phyloP scores from a whole-genome alignment of 2,329 filamentous ascomycete species.

The Diaporthe citri region DNA sequence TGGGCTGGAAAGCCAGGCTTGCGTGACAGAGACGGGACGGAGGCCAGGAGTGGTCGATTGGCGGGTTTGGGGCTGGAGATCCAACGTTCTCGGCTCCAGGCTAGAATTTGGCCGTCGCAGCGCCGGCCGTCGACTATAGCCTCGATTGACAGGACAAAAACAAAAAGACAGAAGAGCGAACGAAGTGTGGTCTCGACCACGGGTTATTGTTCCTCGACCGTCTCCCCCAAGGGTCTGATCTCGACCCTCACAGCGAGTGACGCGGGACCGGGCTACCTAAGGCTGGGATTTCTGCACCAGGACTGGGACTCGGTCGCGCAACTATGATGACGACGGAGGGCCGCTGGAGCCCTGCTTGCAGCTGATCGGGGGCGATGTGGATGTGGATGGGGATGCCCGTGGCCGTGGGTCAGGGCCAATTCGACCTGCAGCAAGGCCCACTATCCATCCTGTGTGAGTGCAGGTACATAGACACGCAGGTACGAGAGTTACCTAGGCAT shows the following conservation, averaged over 20 bases:
- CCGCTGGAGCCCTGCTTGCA: constrained; percentile 15
- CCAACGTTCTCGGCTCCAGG: constrained; percentile 28
- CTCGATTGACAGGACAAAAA: constrained; percentile 4
- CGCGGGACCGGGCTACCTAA: neutral
- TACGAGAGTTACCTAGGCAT: neutral
- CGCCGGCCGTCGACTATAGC: constrained; percentile 18
- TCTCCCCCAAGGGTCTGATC: neutral
- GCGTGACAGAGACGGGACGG: constrained; percentile 28
- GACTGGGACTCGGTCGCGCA: neutral
- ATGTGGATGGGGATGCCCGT: constrained; percentile 24
- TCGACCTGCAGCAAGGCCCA: constrained; percentile 30
- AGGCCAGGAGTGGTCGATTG: constrained; percentile 15
- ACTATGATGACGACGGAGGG: constrained; percentile 22
- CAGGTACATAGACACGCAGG: constrained; percentile 12
- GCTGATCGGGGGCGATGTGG: constrained; percentile 9
- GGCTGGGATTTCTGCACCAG: neutral
- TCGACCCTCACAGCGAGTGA: neutral
- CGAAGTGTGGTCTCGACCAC: constrained; percentile 11
- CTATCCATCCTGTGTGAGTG: constrained; percentile 11
- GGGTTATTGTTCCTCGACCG: constrained; percentile 12
- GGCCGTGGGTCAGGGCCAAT: constrained; percentile 30
- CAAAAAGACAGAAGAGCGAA: neutral
- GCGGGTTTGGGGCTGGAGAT: constrained; percentile 28
- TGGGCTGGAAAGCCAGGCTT: constrained; percentile 13
- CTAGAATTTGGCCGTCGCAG: constrained; percentile 26